These are phyloP conservation scores for Breviolum minutum DNA, from an alignment of 73 alveolate species.

Conservation along the genomic window DNA sequence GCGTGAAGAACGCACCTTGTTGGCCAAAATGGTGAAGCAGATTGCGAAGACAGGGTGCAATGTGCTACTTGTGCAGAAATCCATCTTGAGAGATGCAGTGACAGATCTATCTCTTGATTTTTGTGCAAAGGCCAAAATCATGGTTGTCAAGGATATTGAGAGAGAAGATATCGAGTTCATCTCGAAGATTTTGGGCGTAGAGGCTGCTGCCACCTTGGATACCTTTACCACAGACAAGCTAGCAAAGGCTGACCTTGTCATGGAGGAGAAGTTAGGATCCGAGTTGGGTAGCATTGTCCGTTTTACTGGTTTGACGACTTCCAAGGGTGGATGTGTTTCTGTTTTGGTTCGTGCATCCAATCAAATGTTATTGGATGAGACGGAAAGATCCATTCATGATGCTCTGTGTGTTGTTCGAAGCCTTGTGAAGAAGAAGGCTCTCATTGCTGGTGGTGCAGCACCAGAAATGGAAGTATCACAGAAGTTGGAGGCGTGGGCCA, in stretches of 20 bases:
- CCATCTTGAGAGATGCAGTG: conserved; percentile 99
- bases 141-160: conserved; percentile 99
- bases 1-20: conserved; percentile 99
- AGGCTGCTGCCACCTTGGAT: conserved; percentile 99
- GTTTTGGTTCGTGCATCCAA: conserved; percentile 99
- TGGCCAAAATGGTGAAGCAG: conserved; percentile 98
- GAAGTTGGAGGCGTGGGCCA: conserved; percentile 97
- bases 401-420: conserved; percentile 99
- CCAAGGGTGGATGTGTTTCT: conserved; percentile 97
- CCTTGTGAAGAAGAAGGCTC: conserved; percentile 99
- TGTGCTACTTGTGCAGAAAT: conserved; percentile 99
- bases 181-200: conserved; percentile 96
- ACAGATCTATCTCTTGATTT: conserved; percentile 99
- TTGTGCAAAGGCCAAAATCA: conserved; percentile 99
- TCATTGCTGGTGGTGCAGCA: conserved; percentile 99
- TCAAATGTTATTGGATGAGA: conserved; percentile 97
- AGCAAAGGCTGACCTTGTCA: conserved; percentile 98
- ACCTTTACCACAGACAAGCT: conserved; percentile 99
- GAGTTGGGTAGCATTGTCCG: conserved; percentile 96
- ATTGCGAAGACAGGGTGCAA: conserved; percentile 99
- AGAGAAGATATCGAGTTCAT: conserved; percentile 99
- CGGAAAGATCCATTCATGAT: conserved; percentile 99
- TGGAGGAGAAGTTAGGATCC: conserved; percentile 98
- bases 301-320: conserved; percentile 74
- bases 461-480: conserved; percentile 99